phyloP scores from a whole-genome alignment of 2,329 filamentous ascomycete species.

The Neonectria hederae region DNA sequence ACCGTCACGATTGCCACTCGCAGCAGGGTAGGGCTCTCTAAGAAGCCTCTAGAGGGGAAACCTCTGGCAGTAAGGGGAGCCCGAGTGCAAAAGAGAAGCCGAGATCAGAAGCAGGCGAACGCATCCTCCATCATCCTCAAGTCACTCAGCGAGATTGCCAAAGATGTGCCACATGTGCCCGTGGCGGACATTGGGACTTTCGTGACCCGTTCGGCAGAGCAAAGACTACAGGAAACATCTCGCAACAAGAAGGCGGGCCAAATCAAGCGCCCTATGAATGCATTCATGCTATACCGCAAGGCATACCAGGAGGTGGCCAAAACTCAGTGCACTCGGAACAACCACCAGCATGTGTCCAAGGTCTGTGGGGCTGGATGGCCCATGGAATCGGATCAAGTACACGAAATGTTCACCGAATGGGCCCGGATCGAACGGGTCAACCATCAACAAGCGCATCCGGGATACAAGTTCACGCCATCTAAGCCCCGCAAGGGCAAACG shows the following conservation, averaged over 20 bases:
- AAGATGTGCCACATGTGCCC: conserved; percentile 67
- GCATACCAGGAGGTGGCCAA: conserved; percentile 90
- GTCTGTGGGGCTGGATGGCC: conserved; percentile 90
- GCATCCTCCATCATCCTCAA: conserved; percentile 63
- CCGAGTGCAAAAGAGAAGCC: conserved; percentile 37
- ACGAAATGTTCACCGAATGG: conserved; percentile 79
- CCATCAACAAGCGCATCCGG: conserved; percentile 84
- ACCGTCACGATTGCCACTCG: conserved; percentile 48
- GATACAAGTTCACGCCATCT: conserved; percentile 92
- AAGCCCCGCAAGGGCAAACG: conserved; percentile 63
- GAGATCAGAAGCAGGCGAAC: conserved; percentile 47
- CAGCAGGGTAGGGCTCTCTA: conserved; percentile 47
- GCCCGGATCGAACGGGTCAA: conserved; percentile 85
- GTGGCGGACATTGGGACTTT: conserved; percentile 83
- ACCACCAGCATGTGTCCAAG: conserved; percentile 91
- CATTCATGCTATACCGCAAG: conserved; percentile 97
- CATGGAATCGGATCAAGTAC: conserved; percentile 77
- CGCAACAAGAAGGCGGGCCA: conserved; percentile 76
- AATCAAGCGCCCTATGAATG: conserved; percentile 94
- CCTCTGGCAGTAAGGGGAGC: conserved; percentile 30
- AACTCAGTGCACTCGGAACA: conserved; percentile 81
- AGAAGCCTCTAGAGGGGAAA: conserved; percentile 27
- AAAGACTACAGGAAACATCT: conserved; percentile 72
- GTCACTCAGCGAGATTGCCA: conserved; percentile 77
- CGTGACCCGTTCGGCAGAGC: conserved; percentile 76